These are phyloP conservation scores for Diplotaxis tenuifolia DNA, from an alignment of 345 rosid genomes.

Conservation along the genomic window DNA sequence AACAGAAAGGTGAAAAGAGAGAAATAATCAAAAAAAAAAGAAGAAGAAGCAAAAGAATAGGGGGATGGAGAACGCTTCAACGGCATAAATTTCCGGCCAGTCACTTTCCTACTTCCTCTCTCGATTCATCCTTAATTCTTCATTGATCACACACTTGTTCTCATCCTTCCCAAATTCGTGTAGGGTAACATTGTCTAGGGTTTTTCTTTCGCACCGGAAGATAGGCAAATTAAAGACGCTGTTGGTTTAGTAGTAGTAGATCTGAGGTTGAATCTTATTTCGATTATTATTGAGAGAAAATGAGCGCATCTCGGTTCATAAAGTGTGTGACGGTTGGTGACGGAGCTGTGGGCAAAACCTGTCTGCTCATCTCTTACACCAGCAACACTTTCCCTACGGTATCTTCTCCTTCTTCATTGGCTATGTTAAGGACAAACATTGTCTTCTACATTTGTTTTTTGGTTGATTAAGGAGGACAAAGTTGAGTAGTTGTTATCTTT, in stretches of 20 bases:
- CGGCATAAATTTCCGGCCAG: not conserved
- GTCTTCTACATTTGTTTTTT: too few relatives aligned
- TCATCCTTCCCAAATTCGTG: not conserved
- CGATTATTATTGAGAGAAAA: constrained; percentile 11
- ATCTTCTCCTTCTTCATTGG: not conserved
- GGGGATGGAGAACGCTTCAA: not conserved
- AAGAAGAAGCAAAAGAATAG: not conserved
- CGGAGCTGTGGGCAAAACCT: constrained; percentile 88
- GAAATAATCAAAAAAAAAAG: not conserved
- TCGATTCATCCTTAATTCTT: not conserved
- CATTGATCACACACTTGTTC: not conserved
- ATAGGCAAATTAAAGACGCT: not conserved
- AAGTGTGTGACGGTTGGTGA: constrained; percentile 89
- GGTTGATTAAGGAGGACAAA: too few relatives aligned
- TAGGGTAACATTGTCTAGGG: not conserved
- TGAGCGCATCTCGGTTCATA: constrained; percentile 83
- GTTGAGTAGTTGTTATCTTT: not conserved
- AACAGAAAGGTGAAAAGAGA: not conserved
- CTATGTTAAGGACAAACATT: too few relatives aligned
- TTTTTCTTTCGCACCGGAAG: not conserved
- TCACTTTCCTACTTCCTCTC: not conserved
- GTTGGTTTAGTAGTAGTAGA: constrained; percentile 9
- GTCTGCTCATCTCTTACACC: constrained; percentile 80
- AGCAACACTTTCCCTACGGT: constrained; percentile 89
- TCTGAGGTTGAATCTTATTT: constrained; percentile 39